phyloP scores from a whole-genome alignment of 2,329 filamentous ascomycete genomes.

The Claviceps fusiformis region DNA sequence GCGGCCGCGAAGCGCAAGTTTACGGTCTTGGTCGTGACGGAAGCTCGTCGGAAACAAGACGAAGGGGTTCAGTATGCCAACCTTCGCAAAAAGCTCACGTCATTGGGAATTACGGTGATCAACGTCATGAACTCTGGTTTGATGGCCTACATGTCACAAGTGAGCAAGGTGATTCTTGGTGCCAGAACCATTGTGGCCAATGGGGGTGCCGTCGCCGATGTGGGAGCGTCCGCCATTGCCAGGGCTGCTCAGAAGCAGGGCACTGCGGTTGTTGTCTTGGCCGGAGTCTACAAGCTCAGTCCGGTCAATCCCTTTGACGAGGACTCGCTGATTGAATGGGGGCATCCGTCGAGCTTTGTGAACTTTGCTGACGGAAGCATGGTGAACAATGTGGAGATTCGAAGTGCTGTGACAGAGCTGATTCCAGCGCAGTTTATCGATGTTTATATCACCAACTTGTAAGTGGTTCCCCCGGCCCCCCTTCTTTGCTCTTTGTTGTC shows the following conservation, averaged over 20 bases:
- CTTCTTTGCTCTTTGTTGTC: background rate
- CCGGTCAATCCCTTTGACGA: slow-evolving; percentile 78
- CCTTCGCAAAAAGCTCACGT: slow-evolving; percentile 65
- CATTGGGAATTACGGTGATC: slow-evolving; percentile 69
- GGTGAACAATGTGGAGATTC: slow-evolving; percentile 63
- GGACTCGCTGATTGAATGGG: slow-evolving; percentile 73
- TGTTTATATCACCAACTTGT: slow-evolving; percentile 70
- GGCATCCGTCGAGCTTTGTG: slow-evolving; percentile 63
- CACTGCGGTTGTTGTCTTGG: slow-evolving; percentile 76
- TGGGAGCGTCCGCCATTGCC: slow-evolving; percentile 73
- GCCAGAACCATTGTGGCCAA: slow-evolving; percentile 81
- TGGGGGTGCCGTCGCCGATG: slow-evolving; percentile 70
- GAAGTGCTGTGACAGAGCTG: slow-evolving; percentile 71
- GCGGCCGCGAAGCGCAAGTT: slow-evolving; percentile 85
- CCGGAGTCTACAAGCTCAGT: slow-evolving; percentile 86
- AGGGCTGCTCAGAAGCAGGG: slow-evolving; percentile 71
- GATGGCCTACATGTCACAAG: slow-evolving; percentile 86
- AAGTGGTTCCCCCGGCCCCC: slow-evolving; percentile 15
- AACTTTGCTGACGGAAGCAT: slow-evolving; percentile 67
- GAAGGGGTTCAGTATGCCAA: slow-evolving; percentile 31
- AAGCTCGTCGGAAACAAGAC: slow-evolving; percentile 26
- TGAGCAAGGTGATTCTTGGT: slow-evolving; percentile 88
- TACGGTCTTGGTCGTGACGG: slow-evolving; percentile 74
- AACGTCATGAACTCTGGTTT: slow-evolving; percentile 73
- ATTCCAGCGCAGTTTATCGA: slow-evolving; percentile 64